Percentiles rank a stretch among this genome's conserved stretches.
phyloP scores from a whole-genome alignment of 805 yeast species.

The Kodamaea restingae region DNA sequence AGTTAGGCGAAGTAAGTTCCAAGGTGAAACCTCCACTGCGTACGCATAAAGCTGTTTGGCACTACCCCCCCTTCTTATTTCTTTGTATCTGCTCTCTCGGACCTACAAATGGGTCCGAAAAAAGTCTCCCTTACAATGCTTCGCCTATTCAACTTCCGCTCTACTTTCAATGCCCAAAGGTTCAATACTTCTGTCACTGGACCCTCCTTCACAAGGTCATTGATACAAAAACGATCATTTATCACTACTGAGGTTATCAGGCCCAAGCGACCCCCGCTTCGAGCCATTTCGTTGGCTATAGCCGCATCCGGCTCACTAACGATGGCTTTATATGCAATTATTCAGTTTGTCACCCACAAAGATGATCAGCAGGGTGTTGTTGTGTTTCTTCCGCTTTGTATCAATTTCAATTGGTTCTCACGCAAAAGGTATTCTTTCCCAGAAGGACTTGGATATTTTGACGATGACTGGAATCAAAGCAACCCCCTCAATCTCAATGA shows the following conservation, averaged over 20 bases:
- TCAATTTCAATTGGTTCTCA: slow-evolving; percentile 24
- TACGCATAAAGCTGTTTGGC: no score
- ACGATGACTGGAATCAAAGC: slow-evolving; percentile 13
- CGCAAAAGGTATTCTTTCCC: slow-evolving; percentile 24
- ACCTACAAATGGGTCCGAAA: no score
- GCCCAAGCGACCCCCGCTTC: slow-evolving; percentile 16
- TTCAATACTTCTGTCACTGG: no score
- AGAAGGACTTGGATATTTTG: slow-evolving; percentile 23
- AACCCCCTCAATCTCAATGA: slow-evolving; percentile 13
- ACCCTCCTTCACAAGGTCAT: no score
- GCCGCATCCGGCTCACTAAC: slow-evolving; percentile 21
- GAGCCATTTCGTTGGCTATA: slow-evolving; percentile 18
- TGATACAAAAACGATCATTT: not conserved
- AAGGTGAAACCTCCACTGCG: no score
- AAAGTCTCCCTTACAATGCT: no score
- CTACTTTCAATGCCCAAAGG: no score
- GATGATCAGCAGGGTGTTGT: slow-evolving; percentile 8
- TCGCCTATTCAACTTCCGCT: no score
- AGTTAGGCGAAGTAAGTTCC: no score
- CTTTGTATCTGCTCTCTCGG: no score
- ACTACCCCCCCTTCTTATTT: no score
- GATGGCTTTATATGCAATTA: slow-evolving; percentile 21
- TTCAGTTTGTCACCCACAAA: slow-evolving; percentile 14
- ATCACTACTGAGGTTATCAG: slow-evolving; percentile 9
- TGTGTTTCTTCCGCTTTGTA: slow-evolving; percentile 25